Evolutionary conservation across 208 protist species (phyloP).

Genomic region (Porcisia deanei): DNA sequence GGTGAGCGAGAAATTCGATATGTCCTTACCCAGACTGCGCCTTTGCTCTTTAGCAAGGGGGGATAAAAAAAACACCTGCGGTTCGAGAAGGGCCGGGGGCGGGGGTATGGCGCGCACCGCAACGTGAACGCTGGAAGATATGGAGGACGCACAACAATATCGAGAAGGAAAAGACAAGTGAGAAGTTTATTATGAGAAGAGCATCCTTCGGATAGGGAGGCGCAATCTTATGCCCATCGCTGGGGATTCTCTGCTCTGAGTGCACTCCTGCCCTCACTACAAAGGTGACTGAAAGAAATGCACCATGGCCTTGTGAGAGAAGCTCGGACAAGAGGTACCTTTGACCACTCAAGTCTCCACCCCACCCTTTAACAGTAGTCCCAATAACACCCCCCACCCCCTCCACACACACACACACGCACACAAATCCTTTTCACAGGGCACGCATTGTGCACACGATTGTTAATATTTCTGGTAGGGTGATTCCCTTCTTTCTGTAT

Average conservation of each 20-base stretch:
- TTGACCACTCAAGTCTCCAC: neutral
- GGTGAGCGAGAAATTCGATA: neutral
- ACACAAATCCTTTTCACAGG: neutral
- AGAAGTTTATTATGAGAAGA: neutral
- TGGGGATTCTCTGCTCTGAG: neutral
- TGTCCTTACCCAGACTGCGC: neutral
- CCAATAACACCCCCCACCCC: neutral
- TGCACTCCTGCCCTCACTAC: neutral
- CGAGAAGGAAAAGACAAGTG: neutral
- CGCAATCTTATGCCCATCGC: neutral
- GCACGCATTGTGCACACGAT: neutral
- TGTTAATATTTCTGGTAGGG: neutral
- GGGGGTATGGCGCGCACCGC: neutral
- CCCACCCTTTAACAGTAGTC: neutral
- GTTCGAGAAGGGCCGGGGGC: neutral
- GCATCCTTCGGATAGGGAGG: neutral
- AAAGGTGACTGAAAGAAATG: neutral
- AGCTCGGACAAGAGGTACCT: neutral
- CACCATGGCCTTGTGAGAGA: neutral
- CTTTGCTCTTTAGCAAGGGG: too few relatives aligned
- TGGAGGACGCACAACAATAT: neutral
- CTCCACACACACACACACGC: too few relatives aligned
- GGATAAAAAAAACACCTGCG: neutral
- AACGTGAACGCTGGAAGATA: neutral
- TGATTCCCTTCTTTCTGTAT: neutral